Conservation (phyloP, 192 early-diverging fungal genomes). For the Entophlyctis luteolus region DNA sequence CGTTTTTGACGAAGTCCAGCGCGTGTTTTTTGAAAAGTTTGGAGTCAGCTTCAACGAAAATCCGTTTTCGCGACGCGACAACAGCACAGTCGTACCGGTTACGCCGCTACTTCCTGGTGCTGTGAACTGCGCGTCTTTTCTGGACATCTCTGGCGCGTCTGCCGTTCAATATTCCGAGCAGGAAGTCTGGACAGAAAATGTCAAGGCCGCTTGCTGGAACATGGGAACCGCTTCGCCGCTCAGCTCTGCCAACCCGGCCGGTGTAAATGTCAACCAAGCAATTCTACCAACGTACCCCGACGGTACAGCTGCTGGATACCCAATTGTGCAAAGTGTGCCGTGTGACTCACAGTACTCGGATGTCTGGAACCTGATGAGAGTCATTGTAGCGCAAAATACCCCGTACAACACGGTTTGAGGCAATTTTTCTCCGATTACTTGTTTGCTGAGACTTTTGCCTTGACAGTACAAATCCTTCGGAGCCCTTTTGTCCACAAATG, state of each 20-base stretch:
- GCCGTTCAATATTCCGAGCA: background rate
- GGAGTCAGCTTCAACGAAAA: conserved; percentile 20
- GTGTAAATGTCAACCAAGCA: conserved; percentile 8
- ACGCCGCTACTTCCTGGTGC: conserved; percentile 6
- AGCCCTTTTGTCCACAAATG: background rate
- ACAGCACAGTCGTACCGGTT: conserved; percentile 7
- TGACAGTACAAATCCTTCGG: conserved; percentile 17
- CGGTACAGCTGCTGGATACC: conserved; percentile 23
- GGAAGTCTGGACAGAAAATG: conserved; percentile 12
- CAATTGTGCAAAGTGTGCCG: background rate
- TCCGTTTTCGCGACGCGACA: background rate
- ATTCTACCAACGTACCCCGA: conserved; percentile 19
- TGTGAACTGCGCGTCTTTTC: conserved; percentile 6
- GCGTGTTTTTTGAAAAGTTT: conserved; percentile 25
- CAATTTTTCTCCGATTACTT: background rate
- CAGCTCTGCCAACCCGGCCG: background rate
- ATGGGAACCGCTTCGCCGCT: conserved; percentile 16
- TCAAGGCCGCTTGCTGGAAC: conserved; percentile 23
- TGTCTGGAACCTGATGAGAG: conserved; percentile 16
- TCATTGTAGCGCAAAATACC: conserved; percentile 1
- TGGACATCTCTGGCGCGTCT: conserved; percentile 9
- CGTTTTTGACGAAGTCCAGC: conserved; percentile 22
- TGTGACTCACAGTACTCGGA: conserved; percentile 19
- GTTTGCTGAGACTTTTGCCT: background rate
- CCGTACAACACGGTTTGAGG: conserved; percentile 10